phyloP scores from a whole-genome alignment of 768 basidiomycete species.

The Chlorophyllum brunneum region DNA sequence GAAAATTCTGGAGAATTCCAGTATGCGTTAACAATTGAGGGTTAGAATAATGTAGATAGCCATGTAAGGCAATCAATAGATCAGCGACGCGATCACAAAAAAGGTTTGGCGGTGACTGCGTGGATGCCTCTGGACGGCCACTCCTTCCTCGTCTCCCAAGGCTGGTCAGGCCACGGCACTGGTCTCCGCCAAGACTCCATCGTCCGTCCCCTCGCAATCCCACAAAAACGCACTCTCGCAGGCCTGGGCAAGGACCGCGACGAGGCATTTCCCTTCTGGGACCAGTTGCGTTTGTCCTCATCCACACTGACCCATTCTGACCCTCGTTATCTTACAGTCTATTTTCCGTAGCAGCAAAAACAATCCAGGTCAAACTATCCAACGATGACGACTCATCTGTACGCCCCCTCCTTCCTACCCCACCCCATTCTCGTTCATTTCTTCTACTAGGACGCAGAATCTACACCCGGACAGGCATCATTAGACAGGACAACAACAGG shows the following conservation, averaged over 20 bases:
- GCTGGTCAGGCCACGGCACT: conserved; percentile 84
- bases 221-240: conserved; percentile 80
- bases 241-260: conserved; percentile 93
- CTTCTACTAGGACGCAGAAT: conserved; percentile 8
- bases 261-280: conserved; percentile 97
- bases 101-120: not conserved
- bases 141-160: conserved; percentile 71
- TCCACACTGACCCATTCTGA: not conserved
- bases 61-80: not conserved
- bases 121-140: conserved; percentile 70
- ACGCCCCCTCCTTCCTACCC: not conserved
- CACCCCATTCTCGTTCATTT: not conserved
- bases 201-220: conserved; percentile 67
- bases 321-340: conserved; percentile 43
- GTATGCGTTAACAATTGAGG: conserved; percentile 44
- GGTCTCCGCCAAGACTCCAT: conserved; percentile 85
- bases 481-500: conserved; percentile 67
- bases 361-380: conserved; percentile 69
- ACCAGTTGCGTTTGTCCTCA: conserved; percentile 63
- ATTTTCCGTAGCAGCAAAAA: conserved; percentile 77
- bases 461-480: conserved; percentile 16
- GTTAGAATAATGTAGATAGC: not conserved
- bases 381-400: conserved; percentile 20
- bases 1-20: conserved; percentile 82
- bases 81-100: not conserved